A percentile compares a stretch with the other conserved stretches of the same genome.
Evolutionary conservation across 2,329 filamentous ascomycete genomes (phyloP).

Genomic region (Pseudogymnoascus sp.): DNA sequence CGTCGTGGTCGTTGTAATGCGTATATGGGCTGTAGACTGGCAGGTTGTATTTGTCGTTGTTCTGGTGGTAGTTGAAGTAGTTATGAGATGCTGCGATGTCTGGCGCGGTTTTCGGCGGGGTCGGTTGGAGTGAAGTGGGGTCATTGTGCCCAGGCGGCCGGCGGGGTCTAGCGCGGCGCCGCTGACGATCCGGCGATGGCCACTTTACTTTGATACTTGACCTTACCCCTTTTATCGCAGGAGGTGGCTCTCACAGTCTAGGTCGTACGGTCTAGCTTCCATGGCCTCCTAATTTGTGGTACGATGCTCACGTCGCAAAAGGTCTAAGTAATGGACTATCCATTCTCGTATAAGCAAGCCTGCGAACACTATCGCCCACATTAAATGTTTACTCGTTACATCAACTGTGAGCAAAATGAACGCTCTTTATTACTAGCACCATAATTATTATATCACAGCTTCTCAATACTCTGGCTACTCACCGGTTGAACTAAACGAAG

Average conservation of each 20-base stretch:
- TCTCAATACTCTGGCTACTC: neutral
- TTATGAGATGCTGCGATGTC: neutral
- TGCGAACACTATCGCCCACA: neutral
- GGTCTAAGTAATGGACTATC: neutral
- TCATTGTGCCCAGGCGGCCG: neutral
- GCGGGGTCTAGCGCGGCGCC: neutral
- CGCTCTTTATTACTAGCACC: neutral
- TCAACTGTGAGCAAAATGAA: neutral
- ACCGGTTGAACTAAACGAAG: neutral
- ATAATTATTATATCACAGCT: neutral
- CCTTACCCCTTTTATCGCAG: neutral
- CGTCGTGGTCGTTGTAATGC: neutral
- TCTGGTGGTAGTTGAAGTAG: neutral
- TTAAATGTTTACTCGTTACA: neutral
- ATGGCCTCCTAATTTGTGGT: neutral
- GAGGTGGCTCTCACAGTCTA: neutral
- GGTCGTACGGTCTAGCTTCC: neutral
- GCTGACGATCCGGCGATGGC: neutral
- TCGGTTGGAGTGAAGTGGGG: neutral
- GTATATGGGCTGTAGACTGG: neutral
- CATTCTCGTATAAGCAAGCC: neutral
- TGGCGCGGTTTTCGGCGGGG: slow-evolving; percentile 1
- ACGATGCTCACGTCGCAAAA: neutral
- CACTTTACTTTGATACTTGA: neutral
- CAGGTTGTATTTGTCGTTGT: neutral